These are phyloP conservation scores for Exobasidium cylindrosporum DNA, from an alignment of 1,284 basidiomycete genomes.

Conservation along the genomic window DNA sequence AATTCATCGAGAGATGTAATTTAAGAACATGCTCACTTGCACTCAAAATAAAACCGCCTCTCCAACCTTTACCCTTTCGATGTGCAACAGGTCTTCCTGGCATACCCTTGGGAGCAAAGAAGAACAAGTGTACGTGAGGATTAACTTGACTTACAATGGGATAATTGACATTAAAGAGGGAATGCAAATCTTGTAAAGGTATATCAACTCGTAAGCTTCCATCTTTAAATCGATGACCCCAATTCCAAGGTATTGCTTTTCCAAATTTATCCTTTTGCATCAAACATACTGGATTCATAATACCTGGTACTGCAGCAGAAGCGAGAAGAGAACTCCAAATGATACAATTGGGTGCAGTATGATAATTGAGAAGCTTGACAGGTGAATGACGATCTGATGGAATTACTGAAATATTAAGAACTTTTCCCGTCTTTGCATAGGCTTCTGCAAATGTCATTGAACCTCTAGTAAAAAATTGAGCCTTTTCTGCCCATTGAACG, in stretches of 20 bases:
- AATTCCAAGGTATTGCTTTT: slow-evolving; percentile 83
- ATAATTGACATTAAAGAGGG: slow-evolving; percentile 72
- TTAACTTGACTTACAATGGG: slow-evolving; percentile 95
- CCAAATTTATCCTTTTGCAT: slow-evolving; percentile 86
- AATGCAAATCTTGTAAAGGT: slow-evolving; percentile 81
- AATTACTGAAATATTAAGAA: slow-evolving; percentile 91
- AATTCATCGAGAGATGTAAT: slow-evolving; percentile 49
- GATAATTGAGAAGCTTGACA: slow-evolving; percentile 90
- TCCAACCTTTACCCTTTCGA: slow-evolving; percentile 73
- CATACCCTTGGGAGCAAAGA: slow-evolving; percentile 88
- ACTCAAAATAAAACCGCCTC: slow-evolving; percentile 80
- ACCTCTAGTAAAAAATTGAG: slow-evolving; percentile 84
- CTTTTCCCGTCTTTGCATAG: slow-evolving; percentile 80
- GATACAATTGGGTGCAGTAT: slow-evolving; percentile 83
- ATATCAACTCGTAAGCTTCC: slow-evolving; percentile 71
- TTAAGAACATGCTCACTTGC: slow-evolving; percentile 55
- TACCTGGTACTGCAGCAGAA: slow-evolving; percentile 51
- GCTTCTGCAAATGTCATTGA: slow-evolving; percentile 95
- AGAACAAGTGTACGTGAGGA: slow-evolving; percentile 97
- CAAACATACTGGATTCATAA: slow-evolving; percentile 67
- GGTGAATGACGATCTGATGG: slow-evolving; percentile 86
- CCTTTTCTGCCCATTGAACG: slow-evolving; percentile 72
- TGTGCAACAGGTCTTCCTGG: slow-evolving; percentile 91
- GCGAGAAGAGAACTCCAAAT: slow-evolving; percentile 61
- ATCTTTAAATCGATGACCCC: slow-evolving; percentile 63